Percentiles rank a stretch among this genome's conserved stretches.
Evolutionary conservation across 192 early-diverging fungal species (phyloP).

Genomic region (Podila horticola): DNA sequence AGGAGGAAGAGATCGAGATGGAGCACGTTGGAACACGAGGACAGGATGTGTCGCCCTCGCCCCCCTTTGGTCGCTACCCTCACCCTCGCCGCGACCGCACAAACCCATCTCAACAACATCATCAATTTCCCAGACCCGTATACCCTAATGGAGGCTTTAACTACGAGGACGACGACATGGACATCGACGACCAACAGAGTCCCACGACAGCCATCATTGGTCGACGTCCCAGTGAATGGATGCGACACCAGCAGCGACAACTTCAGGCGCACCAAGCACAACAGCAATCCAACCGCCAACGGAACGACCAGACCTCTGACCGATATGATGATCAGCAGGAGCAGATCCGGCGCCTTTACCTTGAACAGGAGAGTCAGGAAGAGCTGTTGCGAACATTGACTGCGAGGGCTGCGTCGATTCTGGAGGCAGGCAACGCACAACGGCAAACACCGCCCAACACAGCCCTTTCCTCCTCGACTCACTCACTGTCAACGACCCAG

Average conservation of each 20-base stretch:
- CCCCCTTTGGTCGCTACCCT: constrained; percentile 1
- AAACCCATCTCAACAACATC: not conserved
- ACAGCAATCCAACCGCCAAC: constrained; percentile 12
- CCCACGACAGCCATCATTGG: constrained; percentile 43
- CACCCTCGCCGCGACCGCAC: not conserved
- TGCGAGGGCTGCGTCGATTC: constrained; percentile 29
- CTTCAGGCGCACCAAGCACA: constrained; percentile 32
- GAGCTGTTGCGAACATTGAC: constrained; percentile 26
- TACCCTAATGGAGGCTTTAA: not conserved
- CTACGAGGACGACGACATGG: constrained; percentile 2
- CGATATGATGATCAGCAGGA: constrained; percentile 30
- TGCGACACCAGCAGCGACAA: constrained; percentile 47
- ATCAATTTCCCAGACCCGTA: not conserved
- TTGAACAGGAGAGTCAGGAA: constrained; percentile 45
- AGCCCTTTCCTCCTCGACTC: not conserved
- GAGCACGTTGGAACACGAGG: constrained; percentile 25
- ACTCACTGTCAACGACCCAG: not conserved
- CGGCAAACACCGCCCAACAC: constrained; percentile 1
- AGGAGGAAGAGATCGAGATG: constrained; percentile 48
- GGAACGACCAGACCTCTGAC: not conserved
- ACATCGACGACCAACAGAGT: constrained; percentile 31
- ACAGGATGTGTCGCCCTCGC: not conserved
- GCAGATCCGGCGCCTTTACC: constrained; percentile 30
- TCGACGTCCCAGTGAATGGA: constrained; percentile 48
- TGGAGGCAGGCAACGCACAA: not conserved